Base-by-base conservation (phyloP, 2,329 filamentous ascomycete genomes). In the Scedosporium boydii region DNA sequence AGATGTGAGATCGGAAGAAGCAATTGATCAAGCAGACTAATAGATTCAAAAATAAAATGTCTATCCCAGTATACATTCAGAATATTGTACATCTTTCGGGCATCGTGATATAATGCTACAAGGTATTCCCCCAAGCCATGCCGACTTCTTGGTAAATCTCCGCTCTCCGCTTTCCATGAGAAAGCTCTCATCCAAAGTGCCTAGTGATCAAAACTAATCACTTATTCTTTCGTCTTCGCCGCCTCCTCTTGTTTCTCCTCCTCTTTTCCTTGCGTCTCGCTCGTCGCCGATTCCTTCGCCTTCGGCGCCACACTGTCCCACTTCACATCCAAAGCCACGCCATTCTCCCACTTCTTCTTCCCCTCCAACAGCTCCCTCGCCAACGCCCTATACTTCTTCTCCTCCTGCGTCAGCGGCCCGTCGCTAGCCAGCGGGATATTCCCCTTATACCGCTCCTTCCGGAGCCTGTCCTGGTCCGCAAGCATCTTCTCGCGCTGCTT, bases 281-380 rank as follows among this genome's bases (percentile, higher is more conserved):
- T 48, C 16, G 16, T 48, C 44, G 16, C 5, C 44, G 44, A 23
- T 18, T 64, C 66, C 9, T 64, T 63, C 59, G 68, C 62, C 62
- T 66, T 65, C 63, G 75, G 56, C 44, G 74, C 26, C 29, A 60
- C 6, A 10, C 12, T 62, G 27, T 77, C 75, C 75, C 80, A 84
- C 71, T 75, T 78, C 59, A 76, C 73, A 64, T 83, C 80, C 65
- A 82, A 64, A 53, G 71, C 64, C 59, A 75, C 73, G 53, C 75
- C 72, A 64, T 80, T 81, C 48, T 71, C 77, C 89, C 90, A 92
- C 65, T 77, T 78, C 68, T 81, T 77, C 72, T 83, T 79, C 21
- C 86, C 85, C 59, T 78, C 75, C 66, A 90, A 72, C 68, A 92
- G 70, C 75, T 89, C 75, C 71, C 82, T 78, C 26, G 88, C 87